phyloP scores from a whole-genome alignment of 305 asterid species.

The Fraxinus floribunda region DNA sequence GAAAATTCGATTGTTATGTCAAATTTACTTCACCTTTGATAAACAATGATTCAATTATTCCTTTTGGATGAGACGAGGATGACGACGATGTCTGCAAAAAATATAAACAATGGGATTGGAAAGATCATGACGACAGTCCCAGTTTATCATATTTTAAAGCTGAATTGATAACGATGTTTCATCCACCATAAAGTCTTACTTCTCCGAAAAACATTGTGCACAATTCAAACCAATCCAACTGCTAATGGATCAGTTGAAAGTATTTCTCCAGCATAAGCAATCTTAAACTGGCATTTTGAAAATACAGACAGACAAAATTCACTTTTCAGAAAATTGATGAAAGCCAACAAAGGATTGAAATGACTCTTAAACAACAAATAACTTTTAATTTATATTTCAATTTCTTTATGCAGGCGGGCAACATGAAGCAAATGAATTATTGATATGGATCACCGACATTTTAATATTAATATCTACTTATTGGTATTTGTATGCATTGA shows the following conservation, averaged over 20 bases:
- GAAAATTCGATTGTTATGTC: neutral
- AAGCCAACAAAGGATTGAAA: too few relatives aligned
- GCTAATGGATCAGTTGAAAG: neutral
- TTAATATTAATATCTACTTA: too few relatives aligned
- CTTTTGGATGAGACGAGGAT: neutral
- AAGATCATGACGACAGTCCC: neutral
- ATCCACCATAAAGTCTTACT: neutral
- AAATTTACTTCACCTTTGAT: neutral
- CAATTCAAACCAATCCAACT: neutral
- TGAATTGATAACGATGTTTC: neutral
- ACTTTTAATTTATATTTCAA: too few relatives aligned
- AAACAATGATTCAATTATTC: neutral
- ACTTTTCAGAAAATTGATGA: too few relatives aligned
- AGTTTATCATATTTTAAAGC: too few relatives aligned
- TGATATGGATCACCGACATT: too few relatives aligned
- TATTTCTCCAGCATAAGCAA: neutral
- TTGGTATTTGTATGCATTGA: too few relatives aligned
- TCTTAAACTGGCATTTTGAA: too few relatives aligned
- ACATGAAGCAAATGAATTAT: too few relatives aligned
- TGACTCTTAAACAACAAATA: too few relatives aligned
- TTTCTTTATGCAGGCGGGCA: too few relatives aligned
- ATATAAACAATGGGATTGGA: neutral
- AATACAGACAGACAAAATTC: too few relatives aligned
- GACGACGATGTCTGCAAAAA: neutral
- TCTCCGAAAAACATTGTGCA: neutral